Evolutionary conservation across 2,329 filamentous ascomycete genomes (phyloP).

Genomic region (Verticillium tricorpus): DNA sequence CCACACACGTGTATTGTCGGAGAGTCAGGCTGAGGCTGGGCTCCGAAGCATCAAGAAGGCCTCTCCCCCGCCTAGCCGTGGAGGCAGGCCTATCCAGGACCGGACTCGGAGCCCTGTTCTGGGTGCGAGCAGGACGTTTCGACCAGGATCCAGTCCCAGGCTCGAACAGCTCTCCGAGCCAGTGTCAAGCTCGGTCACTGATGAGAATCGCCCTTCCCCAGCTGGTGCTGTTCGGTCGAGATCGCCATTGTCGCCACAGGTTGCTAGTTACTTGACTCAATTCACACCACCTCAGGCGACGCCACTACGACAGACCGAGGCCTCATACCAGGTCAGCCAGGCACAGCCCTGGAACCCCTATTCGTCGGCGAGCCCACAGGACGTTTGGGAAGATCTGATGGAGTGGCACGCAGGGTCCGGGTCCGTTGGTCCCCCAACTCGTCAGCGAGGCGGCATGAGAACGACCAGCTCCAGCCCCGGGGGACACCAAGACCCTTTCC

Average conservation of each 20-base stretch:
- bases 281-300: not conserved
- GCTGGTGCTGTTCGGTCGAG: not conserved
- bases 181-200: not conserved
- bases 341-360: not conserved
- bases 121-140: not conserved
- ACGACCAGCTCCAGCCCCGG: constrained; percentile 27
- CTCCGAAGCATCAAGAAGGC: constrained; percentile 36
- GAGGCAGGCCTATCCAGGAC: constrained; percentile 21
- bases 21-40: constrained; percentile 36
- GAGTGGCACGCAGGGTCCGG: not conserved
- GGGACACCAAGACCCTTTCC: constrained; percentile 18
- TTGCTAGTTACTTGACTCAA: not conserved
- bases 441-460: constrained; percentile 16
- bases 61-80: constrained; percentile 25
- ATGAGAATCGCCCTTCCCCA: not conserved
- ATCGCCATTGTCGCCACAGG: not conserved
- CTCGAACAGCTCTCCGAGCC: not conserved
- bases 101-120: constrained; percentile 10
- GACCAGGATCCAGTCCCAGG: not conserved
- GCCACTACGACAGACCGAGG: not conserved
- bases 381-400: not conserved
- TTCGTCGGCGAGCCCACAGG: not conserved
- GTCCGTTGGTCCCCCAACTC: not conserved
- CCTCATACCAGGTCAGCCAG: not conserved
- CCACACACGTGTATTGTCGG: constrained; percentile 23